Base-by-base conservation (phyloP, 2,329 filamentous ascomycete species). In the Plenodomus tracheiphilus region DNA sequence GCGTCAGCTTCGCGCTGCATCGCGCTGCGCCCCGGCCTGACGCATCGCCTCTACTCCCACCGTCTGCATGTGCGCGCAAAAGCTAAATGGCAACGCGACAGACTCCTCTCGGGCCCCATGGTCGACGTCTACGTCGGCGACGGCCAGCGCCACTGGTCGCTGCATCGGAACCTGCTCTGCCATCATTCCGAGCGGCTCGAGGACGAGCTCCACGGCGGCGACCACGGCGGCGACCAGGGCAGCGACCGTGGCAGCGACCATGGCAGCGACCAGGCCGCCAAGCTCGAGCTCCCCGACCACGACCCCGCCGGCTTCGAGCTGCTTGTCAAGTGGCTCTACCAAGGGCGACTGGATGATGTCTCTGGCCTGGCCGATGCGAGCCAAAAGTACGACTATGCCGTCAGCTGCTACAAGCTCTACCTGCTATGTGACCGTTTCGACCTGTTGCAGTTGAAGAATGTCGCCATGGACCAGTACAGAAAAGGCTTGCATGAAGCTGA, bases 241-340 rank as follows among this genome's bases (percentile, higher is more conserved):
- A n/a, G n/a, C n/a, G n/a, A n/a, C n/a, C n/a, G n/a, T 36, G 69
- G 74, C 30, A 64, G 72, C 30, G 69, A 65, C 32, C 65, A 73
- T 44, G 46, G 41, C 36, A 65, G 22, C 36, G 64, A 64, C 38
- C 67, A 70, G 41, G 62, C 68, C 20, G 70, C 74, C 32, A 74
- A 63, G 45, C 65, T 81, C 21, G 77, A 81, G 34, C 68, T 82
- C 17, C 71, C 70, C 16, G 74, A 81, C 11, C 71, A 80, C 61
- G 78, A 81, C 46, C 77, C 79, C 3, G 65, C 68, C 7, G 79
- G 79, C 19, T 82, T 81, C 56, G 78, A 81, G 61, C 63, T 81
- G 49, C 72, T 82, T 15, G 78, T 81, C 5, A 81, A 81, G 65
- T 82, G 79, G 79, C 71, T 82, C 8, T 82, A 82, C 47, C 79